Evolutionary conservation across 106 monocot species (phyloP), one percentile per base, ranked within the genome.

Genomic region (Iris macrosiphon): DNA sequence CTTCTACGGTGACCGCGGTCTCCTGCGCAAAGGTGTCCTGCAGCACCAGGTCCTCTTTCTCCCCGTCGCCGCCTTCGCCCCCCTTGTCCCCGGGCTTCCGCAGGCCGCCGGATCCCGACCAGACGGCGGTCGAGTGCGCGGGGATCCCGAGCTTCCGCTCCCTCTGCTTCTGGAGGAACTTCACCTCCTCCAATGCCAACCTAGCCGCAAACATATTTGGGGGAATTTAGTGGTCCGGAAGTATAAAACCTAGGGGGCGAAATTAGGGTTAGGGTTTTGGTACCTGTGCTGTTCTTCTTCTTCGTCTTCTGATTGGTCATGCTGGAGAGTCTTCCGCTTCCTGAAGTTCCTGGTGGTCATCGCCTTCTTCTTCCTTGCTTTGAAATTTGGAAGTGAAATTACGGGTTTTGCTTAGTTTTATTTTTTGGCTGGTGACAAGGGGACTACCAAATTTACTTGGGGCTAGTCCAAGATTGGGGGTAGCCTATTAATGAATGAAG

Each of bases 21-120:
- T 98, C 96, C 70, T 96, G 96, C 2, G 96, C 96, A 44, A 96
- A 96, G 31, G 96, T 96, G 47, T 89, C 89, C 71, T 89, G 89
- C 26, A 90, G 72, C 22, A 90, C 89, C 10, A 90, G 71, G 14
- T 90, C 89, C 53, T 90, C 84, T 70, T 84, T 84, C 64, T 80
- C 89, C 14, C 77, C 80, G 26, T 74, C 87, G 3, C 63, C 84
- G 2, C 34, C 34, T 35, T 10, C 34, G 4, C 34, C 34, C 10
- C 34, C 34, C 7, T 4, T 35, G 4, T 56, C 74, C 4, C 47
- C 60, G 9, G 31, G 52, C 10, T 61, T 40, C n/a, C 57, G 30
- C 22, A 42, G 28, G 47, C 40, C 15, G 27, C 65, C 45, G 35
- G 43, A 51, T 62, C 52, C 38, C 59, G 22, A 30, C 13, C 19